phyloP scores from a whole-genome alignment of 495 filamentous ascomycete genomes.

The Xylaria telfairii region DNA sequence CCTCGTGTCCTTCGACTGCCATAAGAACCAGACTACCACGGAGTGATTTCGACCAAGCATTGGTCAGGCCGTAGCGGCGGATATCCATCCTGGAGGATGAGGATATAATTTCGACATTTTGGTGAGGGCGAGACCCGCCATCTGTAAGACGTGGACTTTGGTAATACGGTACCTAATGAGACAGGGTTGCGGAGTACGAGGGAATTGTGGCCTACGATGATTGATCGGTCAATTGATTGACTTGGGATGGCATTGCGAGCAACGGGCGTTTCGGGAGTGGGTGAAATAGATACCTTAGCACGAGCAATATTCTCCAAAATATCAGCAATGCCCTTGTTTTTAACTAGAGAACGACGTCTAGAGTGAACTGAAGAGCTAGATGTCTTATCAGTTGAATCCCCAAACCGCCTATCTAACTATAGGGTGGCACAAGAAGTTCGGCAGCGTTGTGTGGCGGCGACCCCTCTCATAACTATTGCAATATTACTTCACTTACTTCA shows the following conservation, averaged over 20 bases:
- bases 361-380: background rate
- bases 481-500: too few species aligned
- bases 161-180: background rate
- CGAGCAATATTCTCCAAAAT: background rate
- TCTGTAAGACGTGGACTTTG: too few species aligned
- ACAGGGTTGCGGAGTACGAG: background rate
- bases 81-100: background rate
- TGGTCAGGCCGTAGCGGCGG: background rate
- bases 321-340: background rate
- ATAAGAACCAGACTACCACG: conserved; percentile 30
- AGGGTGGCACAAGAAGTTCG: too few species aligned
- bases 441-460: too few species aligned
- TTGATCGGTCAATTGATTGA: background rate
- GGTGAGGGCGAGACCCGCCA: too few species aligned
- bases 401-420: too few species aligned
- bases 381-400: background rate
- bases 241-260: background rate
- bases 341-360: background rate
- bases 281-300: conserved; percentile 9
- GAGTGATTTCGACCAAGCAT: conserved; percentile 6
- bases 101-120: too few species aligned
- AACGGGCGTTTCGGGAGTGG: background rate
- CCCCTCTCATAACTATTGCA: too few species aligned
- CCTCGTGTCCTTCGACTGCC: conserved; percentile 48
- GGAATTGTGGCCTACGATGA: background rate